Evolutionary conservation across 2,329 filamentous ascomycete genomes (phyloP).

Genomic region (Gliomastix tumulicola): DNA sequence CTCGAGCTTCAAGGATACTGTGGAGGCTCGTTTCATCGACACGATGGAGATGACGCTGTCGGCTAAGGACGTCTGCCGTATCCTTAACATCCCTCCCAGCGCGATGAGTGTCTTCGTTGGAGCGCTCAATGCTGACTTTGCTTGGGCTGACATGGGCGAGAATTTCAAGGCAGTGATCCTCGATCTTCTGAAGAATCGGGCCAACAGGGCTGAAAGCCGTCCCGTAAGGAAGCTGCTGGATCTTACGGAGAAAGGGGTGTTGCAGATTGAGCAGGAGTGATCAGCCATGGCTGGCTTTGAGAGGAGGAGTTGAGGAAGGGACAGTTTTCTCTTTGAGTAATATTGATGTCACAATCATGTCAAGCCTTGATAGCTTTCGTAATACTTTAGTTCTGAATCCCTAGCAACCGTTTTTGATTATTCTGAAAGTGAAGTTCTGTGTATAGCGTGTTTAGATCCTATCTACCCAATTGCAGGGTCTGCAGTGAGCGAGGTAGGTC

Average conservation of each 20-base stretch:
- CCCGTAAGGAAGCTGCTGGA: conserved; percentile 5
- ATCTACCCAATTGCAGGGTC: no score
- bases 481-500: no score
- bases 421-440: no score
- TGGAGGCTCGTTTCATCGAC: conserved; percentile 5
- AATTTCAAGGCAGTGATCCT: conserved; percentile 8
- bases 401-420: no score
- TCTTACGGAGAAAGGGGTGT: neutral
- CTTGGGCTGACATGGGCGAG: conserved; percentile 7
- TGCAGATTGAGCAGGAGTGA: no score
- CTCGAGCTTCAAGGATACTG: conserved; percentile 3
- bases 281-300: no score
- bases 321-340: no score
- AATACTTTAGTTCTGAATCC: no score
- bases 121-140: conserved; percentile 9
- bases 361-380: no score
- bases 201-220: conserved; percentile 5
- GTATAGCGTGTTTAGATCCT: no score
- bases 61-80: conserved; percentile 6
- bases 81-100: conserved; percentile 7
- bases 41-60: conserved; percentile 5
- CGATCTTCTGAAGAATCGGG: conserved; percentile 5
- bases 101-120: conserved; percentile 8
- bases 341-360: no score
- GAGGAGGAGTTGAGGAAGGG: no score